Conservation (phyloP, 1,139 yeast genomes). For the Cylindricascospora bacillispora region DNA sequence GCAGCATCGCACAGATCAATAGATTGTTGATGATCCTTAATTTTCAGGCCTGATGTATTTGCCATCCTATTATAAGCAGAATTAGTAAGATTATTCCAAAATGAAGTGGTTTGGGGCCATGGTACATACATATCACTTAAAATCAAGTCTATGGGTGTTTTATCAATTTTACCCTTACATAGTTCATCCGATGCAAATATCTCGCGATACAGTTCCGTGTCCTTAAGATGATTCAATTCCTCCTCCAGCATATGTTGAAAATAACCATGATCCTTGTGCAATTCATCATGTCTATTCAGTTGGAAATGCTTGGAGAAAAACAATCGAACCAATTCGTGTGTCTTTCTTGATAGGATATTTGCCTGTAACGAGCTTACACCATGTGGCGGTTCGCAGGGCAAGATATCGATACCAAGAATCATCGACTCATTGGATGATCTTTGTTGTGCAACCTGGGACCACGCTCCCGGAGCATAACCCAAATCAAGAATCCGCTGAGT, state of each 20-base stretch:
- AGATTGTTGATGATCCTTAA: slow-evolving; percentile 44
- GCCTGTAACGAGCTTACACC: slow-evolving; percentile 83
- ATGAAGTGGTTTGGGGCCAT: slow-evolving; percentile 49
- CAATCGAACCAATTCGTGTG: slow-evolving; percentile 48
- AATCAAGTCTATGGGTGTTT: slow-evolving; percentile 47
- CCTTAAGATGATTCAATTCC: slow-evolving; percentile 5
- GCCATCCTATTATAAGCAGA: slow-evolving; percentile 69
- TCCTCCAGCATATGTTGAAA: slow-evolving; percentile 13
- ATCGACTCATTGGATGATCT: slow-evolving; percentile 46
- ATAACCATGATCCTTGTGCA: slow-evolving; percentile 20
- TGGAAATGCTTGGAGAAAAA: slow-evolving; percentile 39
- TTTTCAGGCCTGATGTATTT: slow-evolving; percentile 51
- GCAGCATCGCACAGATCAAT: slow-evolving; percentile 89
- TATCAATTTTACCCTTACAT: slow-evolving; percentile 4
- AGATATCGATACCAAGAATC: slow-evolving; percentile 74
- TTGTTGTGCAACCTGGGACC: slow-evolving; percentile 74
- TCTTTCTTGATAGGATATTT: slow-evolving; percentile 54
- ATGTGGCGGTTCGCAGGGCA: slow-evolving; percentile 63
- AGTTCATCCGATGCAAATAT: slow-evolving; percentile 6
- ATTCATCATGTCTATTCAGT: slow-evolving; percentile 15
- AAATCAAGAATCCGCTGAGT: slow-evolving; percentile 60
- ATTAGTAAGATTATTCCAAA: slow-evolving; percentile 62
- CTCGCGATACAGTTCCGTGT: slow-evolving; percentile 10
- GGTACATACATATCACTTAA: slow-evolving; percentile 85
- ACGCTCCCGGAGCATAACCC: slow-evolving; percentile 94